Conservation (phyloP, 2,329 filamentous ascomycete genomes). For the Botrytis pseudocinerea region DNA sequence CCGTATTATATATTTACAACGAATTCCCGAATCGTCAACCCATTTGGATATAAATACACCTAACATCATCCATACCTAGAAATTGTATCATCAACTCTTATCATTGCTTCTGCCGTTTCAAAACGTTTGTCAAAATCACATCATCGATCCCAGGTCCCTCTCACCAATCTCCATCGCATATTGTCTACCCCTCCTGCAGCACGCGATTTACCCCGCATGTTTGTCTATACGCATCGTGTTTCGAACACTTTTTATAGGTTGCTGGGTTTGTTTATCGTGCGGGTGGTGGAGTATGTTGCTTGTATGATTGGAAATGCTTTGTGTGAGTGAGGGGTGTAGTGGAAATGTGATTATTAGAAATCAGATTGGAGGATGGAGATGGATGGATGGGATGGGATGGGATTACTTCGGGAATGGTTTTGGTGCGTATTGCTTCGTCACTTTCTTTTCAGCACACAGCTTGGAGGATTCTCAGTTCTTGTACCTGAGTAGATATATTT, state of each 20-base stretch:
- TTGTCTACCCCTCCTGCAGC: neutral
- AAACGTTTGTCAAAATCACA: neutral
- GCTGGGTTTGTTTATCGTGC: neutral
- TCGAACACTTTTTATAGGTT: neutral
- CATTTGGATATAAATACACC: neutral
- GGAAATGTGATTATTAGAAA: neutral
- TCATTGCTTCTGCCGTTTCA: neutral
- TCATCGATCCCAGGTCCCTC: neutral
- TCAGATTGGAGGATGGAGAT: neutral
- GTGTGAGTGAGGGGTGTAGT: no score
- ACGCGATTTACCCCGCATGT: slow-evolving; percentile 15
- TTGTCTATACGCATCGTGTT: neutral
- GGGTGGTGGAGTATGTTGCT: neutral
- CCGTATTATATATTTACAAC: neutral
- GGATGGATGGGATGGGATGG: neutral
- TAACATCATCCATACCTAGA: slow-evolving; percentile 4
- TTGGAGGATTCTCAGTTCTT: neutral
- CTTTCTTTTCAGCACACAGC: neutral
- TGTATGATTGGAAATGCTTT: neutral
- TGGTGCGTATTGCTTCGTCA: neutral
- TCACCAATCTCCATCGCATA: slow-evolving; percentile 3
- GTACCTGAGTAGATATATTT: neutral
- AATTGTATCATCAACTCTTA: slow-evolving; percentile 3
- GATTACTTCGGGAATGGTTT: neutral
- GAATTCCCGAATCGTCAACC: neutral